These are phyloP conservation scores for Artemisia tridentata DNA, from an alignment of 129 eudicot species.

Conservation along the genomic window DNA sequence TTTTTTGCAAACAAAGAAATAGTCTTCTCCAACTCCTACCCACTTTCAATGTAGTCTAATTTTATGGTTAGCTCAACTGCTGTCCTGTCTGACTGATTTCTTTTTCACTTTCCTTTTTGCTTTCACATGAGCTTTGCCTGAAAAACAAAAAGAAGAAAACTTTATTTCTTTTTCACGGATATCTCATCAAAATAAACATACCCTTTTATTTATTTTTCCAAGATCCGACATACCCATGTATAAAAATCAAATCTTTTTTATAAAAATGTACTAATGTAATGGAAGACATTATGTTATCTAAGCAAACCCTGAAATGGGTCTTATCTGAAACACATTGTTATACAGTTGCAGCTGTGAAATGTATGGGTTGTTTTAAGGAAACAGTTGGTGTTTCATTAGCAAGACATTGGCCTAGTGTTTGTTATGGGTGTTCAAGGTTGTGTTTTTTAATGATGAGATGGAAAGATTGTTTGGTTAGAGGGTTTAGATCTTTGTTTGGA, in stretches of 20 bases:
- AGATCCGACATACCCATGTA: constrained; percentile 31
- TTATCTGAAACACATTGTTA: constrained; percentile 56
- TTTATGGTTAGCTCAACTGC: constrained; percentile 10
- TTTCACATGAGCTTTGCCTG: constrained; percentile 35
- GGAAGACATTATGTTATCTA: constrained; percentile 91
- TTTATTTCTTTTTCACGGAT: constrained; percentile 15
- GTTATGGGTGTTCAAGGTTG: constrained; percentile 57
- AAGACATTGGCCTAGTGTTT: constrained; percentile 85
- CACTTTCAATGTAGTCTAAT: neutral
- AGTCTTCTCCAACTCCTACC: neutral
- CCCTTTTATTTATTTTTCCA: constrained; percentile 22
- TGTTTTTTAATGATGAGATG: constrained; percentile 48
- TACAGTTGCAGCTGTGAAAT: constrained; percentile 30
- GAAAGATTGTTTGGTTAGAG: constrained; percentile 62
- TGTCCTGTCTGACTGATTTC: constrained; percentile 6
- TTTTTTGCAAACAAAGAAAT: neutral
- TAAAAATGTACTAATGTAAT: constrained; percentile 6
- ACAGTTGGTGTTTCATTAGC: constrained; percentile 55
- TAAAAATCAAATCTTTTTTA: constrained; percentile 5
- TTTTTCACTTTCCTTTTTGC: constrained; percentile 21
- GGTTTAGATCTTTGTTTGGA: constrained; percentile 55
- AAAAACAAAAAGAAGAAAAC: too few species aligned
- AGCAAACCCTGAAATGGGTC: constrained; percentile 83
- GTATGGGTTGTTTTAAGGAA: constrained; percentile 40
- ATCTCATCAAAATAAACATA: too few species aligned